Conservation (phyloP, 495 filamentous ascomycete genomes). For the Penicillium cosmopolitanum region DNA sequence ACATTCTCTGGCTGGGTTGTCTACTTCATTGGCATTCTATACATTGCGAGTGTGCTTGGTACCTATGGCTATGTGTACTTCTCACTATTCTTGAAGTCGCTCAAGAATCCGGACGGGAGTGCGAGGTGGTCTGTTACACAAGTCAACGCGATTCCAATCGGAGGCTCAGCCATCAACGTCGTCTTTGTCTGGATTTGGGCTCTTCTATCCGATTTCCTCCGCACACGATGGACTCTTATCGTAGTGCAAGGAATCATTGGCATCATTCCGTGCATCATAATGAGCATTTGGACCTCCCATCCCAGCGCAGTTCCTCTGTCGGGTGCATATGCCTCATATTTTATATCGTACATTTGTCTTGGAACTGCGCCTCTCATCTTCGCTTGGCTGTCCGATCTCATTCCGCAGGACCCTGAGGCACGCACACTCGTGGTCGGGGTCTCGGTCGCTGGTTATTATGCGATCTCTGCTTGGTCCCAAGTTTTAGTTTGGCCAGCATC, state of each 20-base stretch:
- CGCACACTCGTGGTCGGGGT: conserved; percentile 35
- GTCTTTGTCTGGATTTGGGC: conserved; percentile 42
- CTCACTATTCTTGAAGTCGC: conserved; percentile 33
- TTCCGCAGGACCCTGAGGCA: conserved; percentile 37
- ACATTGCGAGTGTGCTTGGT: conserved; percentile 35
- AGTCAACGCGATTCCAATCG: conserved; percentile 38
- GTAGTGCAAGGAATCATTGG: conserved; percentile 31
- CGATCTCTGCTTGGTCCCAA: conserved; percentile 39
- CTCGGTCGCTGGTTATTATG: conserved; percentile 35
- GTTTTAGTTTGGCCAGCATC: conserved; percentile 38
- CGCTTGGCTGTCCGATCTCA: conserved; percentile 36
- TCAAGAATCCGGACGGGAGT: conserved; percentile 32
- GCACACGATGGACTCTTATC: conserved; percentile 34
- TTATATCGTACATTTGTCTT: conserved; percentile 31
- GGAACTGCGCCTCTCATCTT: conserved; percentile 40
- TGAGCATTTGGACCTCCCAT: conserved; percentile 36
- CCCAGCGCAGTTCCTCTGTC: conserved; percentile 25
- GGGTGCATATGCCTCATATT: conserved; percentile 35
- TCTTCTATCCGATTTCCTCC: conserved; percentile 32
- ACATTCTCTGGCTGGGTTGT: conserved; percentile 38
- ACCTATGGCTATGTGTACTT: conserved; percentile 40
- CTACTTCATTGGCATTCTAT: conserved; percentile 34
- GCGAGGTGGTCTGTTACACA: conserved; percentile 28
- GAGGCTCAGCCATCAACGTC: conserved; percentile 38
- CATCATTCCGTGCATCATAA: conserved; percentile 37